phyloP scores from a whole-genome alignment of 805 yeast genomes.

The Lipomyces spencermartinsiae region DNA sequence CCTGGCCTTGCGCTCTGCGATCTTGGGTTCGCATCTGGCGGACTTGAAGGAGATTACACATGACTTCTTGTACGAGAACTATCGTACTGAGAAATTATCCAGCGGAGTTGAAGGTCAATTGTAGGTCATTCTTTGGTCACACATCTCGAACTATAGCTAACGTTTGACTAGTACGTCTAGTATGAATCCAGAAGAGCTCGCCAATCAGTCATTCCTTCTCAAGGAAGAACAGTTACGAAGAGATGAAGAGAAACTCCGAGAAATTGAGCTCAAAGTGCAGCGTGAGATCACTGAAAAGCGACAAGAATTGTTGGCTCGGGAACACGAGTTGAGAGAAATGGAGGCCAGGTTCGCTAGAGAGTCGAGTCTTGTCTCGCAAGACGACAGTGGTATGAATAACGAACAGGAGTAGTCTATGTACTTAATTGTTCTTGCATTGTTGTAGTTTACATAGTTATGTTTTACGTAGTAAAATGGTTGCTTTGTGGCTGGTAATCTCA shows the following conservation, averaged over 20 bases:
- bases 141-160: slow-evolving; percentile 10
- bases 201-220: slow-evolving; percentile 48
- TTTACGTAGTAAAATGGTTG: background rate
- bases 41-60: slow-evolving; percentile 83
- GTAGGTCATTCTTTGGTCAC: slow-evolving; percentile 9
- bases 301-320: slow-evolving; percentile 48
- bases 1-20: slow-evolving; percentile 62
- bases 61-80: slow-evolving; percentile 74
- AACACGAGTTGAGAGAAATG: slow-evolving; percentile 49
- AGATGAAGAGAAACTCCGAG: slow-evolving; percentile 50
- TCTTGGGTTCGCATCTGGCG: slow-evolving; percentile 82
- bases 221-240: slow-evolving; percentile 52
- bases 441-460: background rate
- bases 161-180: slow-evolving; percentile 36
- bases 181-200: slow-evolving; percentile 49
- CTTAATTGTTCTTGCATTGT: background rate
- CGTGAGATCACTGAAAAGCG: slow-evolving; percentile 50
- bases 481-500: background rate
- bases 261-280: slow-evolving; percentile 48
- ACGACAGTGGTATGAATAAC: slow-evolving; percentile 10
- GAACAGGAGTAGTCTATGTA: background rate
- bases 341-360: slow-evolving; percentile 46
- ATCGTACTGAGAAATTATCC: slow-evolving; percentile 77
- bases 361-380: slow-evolving; percentile 24
- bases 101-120: slow-evolving; percentile 33